Percentiles rank a stretch among this genome's conserved stretches.
Evolutionary conservation across 2,329 filamentous ascomycete genomes (phyloP).

Genomic region (Sclerotiophoma versabilis): DNA sequence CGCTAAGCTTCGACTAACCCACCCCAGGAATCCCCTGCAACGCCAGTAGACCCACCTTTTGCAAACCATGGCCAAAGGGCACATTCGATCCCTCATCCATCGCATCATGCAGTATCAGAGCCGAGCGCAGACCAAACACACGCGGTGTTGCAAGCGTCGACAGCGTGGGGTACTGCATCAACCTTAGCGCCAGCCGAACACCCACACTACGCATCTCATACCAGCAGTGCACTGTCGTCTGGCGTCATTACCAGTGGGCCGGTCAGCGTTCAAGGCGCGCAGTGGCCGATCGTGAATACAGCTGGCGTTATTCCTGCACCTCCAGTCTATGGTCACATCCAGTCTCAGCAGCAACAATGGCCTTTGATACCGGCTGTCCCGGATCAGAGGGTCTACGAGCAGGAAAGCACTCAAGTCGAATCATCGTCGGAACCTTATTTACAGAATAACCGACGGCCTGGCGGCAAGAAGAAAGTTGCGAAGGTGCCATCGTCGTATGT

Average conservation of each 20-base stretch:
- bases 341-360: constrained; percentile 31
- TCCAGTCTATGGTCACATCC: constrained; percentile 24
- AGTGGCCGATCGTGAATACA: constrained; percentile 27
- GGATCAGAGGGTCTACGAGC: constrained; percentile 23
- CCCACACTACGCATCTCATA: constrained; percentile 26
- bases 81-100: constrained; percentile 30
- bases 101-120: constrained; percentile 31
- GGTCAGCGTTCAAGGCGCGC: constrained; percentile 17
- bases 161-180: constrained; percentile 24
- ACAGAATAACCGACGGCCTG: constrained; percentile 21
- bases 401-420: constrained; percentile 15
- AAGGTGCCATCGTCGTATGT: constrained; percentile 44
- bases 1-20: constrained; percentile 30
- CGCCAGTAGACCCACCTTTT: constrained; percentile 33
- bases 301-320: constrained; percentile 17
- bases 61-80: constrained; percentile 27
- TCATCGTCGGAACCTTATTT: constrained; percentile 14
- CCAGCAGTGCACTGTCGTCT: constrained; percentile 21
- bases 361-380: constrained; percentile 15
- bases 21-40: constrained; percentile 29
- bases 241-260: constrained; percentile 18
- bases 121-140: constrained; percentile 26
- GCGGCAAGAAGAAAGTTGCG: constrained; percentile 35
- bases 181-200: constrained; percentile 18
- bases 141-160: constrained; percentile 23